Conservation (phyloP, 768 basidiomycete species). For the Gelatoporia subvermispora region DNA sequence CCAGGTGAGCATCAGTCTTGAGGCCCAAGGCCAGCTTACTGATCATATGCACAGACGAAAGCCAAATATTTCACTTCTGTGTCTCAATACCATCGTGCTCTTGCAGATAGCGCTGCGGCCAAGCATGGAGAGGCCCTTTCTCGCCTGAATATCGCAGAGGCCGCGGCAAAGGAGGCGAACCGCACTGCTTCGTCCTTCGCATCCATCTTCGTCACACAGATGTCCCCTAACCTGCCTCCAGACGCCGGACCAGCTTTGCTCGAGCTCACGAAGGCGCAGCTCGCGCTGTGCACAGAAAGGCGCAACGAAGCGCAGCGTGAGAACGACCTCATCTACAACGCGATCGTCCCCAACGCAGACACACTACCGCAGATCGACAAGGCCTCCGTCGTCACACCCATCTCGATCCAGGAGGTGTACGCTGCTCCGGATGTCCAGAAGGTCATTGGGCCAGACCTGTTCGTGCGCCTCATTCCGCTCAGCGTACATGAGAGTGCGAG, state of each 20-base stretch:
- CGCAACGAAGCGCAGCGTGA: constrained; percentile 75
- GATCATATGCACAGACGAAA: constrained; percentile 61
- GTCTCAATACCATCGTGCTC: constrained; percentile 80
- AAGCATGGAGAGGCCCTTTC: constrained; percentile 87
- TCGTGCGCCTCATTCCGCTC: constrained; percentile 80
- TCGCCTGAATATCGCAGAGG: constrained; percentile 72
- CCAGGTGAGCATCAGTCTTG: constrained; percentile 46
- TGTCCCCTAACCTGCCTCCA: constrained; percentile 78
- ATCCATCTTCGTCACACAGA: constrained; percentile 62
- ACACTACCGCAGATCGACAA: constrained; percentile 82
- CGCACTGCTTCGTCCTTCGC: constrained; percentile 65
- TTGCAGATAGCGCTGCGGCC: constrained; percentile 67
- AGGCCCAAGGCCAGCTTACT: neutral
- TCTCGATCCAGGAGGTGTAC: constrained; percentile 94
- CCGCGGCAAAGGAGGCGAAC: constrained; percentile 78
- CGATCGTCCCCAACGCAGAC: constrained; percentile 74
- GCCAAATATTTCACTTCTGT: constrained; percentile 85
- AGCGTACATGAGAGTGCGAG: constrained; percentile 95
- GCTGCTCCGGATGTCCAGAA: constrained; percentile 87
- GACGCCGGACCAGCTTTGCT: constrained; percentile 78
- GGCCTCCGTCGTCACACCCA: constrained; percentile 71
- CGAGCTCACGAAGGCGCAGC: constrained; percentile 82
- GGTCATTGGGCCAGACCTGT: constrained; percentile 90
- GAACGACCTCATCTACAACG: constrained; percentile 98
- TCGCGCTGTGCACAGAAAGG: constrained; percentile 70